A percentile compares a stretch with the other conserved stretches of the same genome.
Evolutionary conservation across 768 basidiomycete species (phyloP).

Genomic region (Agaricus blazei): DNA sequence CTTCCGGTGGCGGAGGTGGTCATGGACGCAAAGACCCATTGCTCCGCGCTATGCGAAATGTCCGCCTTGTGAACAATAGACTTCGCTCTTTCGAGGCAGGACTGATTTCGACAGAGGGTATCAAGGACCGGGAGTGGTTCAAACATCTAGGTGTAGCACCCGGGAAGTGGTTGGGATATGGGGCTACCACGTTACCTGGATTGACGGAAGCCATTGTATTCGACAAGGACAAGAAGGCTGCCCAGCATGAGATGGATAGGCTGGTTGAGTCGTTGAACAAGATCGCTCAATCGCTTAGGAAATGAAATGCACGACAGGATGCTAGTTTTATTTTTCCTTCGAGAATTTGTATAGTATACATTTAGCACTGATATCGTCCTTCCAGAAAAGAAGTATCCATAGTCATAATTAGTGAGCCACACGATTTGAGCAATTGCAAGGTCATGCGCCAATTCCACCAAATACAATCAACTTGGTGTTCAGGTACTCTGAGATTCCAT

Average conservation of each 20-base stretch:
- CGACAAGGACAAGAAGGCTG: conserved; percentile 59
- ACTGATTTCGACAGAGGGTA: conserved; percentile 66
- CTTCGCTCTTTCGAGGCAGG: conserved; percentile 63
- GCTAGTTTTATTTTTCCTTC: too few relatives aligned
- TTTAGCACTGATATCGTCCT: neutral
- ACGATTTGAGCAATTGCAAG: neutral
- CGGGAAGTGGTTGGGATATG: conserved; percentile 78
- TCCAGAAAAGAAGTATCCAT: too few relatives aligned
- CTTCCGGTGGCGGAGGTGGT: neutral
- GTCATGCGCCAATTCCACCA: conserved; percentile 50
- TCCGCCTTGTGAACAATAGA: conserved; percentile 53
- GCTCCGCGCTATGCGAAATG: conserved; percentile 46
- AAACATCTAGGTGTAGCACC: conserved; percentile 75
- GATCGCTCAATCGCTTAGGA: conserved; percentile 36
- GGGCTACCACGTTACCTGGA: conserved; percentile 80
- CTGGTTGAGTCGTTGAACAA: conserved; percentile 47
- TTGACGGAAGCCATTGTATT: conserved; percentile 73
- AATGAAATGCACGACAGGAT: conserved; percentile 16
- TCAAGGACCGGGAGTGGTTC: conserved; percentile 78
- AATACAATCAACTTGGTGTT: conserved; percentile 78
- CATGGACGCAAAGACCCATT: conserved; percentile 20
- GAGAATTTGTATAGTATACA: too few relatives aligned
- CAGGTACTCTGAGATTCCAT: conserved; percentile 90
- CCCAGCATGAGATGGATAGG: conserved; percentile 53
- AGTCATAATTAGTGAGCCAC: too few relatives aligned